phyloP scores from a whole-genome alignment of 495 filamentous ascomycete species.

The Letharia lupina region DNA sequence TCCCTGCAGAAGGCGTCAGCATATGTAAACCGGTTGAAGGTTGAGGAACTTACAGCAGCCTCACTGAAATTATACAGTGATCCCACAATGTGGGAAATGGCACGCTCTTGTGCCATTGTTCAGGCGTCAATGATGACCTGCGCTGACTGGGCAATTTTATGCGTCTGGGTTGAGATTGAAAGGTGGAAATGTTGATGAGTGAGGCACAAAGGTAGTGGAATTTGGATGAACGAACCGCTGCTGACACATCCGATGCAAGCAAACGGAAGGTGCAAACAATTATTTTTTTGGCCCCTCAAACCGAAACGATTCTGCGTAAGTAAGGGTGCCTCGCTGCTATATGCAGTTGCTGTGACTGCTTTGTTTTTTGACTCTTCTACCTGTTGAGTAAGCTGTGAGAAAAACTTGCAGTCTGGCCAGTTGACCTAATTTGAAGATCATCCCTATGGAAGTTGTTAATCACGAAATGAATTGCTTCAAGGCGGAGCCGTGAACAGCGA shows the following conservation, averaged over 20 bases:
- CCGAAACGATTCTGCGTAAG: not conserved
- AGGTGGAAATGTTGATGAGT: not conserved
- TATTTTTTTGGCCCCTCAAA: not conserved
- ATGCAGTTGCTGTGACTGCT: not conserved
- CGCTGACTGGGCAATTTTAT: slow-evolving; percentile 6
- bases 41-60: slow-evolving; percentile 8
- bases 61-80: slow-evolving; percentile 18
- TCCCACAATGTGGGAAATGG: slow-evolving; percentile 14
- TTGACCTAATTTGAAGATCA: not conserved
- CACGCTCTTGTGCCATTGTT: not conserved
- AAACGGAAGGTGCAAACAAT: not conserved
- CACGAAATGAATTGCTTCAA: not conserved
- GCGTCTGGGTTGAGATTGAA: not conserved
- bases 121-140: slow-evolving; percentile 18
- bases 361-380: not conserved
- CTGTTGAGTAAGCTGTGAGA: not conserved
- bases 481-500: not conserved
- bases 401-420: not conserved
- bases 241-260: not conserved
- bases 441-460: not conserved
- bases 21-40: not conserved
- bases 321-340: not conserved
- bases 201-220: not conserved
- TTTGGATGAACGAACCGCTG: not conserved
- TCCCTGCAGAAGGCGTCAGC: not conserved